Evolutionary conservation across 1,284 basidiomycete species (phyloP).

Genomic region (Fomitiporia mediterranea): DNA sequence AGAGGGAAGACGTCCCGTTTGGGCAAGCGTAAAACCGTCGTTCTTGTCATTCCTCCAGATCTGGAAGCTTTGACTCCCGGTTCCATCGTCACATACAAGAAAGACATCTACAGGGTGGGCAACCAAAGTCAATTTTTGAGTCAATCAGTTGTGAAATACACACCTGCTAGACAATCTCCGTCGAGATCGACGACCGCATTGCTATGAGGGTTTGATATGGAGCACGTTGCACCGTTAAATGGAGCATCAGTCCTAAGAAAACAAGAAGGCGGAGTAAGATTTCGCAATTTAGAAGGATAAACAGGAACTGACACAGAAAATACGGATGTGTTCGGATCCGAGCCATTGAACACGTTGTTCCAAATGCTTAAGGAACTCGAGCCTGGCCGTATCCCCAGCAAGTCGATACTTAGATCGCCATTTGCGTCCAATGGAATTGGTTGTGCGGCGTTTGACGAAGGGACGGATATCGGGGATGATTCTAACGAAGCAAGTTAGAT

Average conservation of each 20-base stretch:
- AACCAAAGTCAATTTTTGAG: constrained; percentile 12
- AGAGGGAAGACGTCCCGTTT: constrained; percentile 65
- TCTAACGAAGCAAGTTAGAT: constrained; percentile 25
- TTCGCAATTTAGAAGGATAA: not conserved
- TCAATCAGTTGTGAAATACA: constrained; percentile 42
- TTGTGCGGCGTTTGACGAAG: constrained; percentile 68
- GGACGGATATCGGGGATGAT: constrained; percentile 45
- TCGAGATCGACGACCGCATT: constrained; percentile 95
- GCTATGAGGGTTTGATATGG: constrained; percentile 82
- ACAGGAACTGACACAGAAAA: constrained; percentile 53
- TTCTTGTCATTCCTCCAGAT: constrained; percentile 88
- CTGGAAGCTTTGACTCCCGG: constrained; percentile 64
- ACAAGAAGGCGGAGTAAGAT: constrained; percentile 2
- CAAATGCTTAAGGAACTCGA: constrained; percentile 56
- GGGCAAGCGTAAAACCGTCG: constrained; percentile 68
- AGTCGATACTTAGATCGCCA: constrained; percentile 85
- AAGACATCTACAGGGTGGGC: constrained; percentile 70
- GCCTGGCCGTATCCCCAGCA: constrained; percentile 67
- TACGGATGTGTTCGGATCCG: constrained; percentile 43
- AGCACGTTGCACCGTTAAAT: constrained; percentile 65
- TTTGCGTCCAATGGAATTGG: constrained; percentile 85
- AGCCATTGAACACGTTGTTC: constrained; percentile 72
- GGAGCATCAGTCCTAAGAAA: constrained; percentile 51
- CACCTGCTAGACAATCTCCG: constrained; percentile 92
- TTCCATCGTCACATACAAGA: constrained; percentile 71